phyloP scores from a whole-genome alignment of 1,284 basidiomycete species.

The Schizophyllum commune region DNA sequence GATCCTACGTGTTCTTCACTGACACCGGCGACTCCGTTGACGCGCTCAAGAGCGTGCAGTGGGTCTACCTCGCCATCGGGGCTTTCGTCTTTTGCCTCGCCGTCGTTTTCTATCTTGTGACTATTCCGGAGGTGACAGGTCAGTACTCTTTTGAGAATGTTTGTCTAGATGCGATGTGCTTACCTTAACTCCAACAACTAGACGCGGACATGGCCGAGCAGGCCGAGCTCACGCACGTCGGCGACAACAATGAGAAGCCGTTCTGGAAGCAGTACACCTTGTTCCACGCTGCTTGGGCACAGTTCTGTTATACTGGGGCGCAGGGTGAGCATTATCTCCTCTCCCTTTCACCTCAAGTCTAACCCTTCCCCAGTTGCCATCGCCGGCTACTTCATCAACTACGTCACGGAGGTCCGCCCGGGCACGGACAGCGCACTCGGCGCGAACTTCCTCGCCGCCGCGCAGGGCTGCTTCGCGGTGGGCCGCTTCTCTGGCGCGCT shows the following conservation, averaged over 20 bases:
- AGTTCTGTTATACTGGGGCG: constrained; percentile 27
- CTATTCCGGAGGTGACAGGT: constrained; percentile 29
- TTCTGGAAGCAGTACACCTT: constrained; percentile 24
- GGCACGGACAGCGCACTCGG: constrained; percentile 17
- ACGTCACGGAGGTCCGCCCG: constrained; percentile 21
- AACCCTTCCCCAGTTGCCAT: constrained; percentile 19
- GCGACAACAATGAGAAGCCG: constrained; percentile 17
- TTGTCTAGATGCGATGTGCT: not conserved
- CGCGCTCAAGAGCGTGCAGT: constrained; percentile 26
- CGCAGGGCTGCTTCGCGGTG: constrained; percentile 25
- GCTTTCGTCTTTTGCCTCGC: constrained; percentile 27
- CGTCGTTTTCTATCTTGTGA: constrained; percentile 24
- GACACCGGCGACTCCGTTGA: constrained; percentile 22
- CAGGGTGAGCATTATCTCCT: constrained; percentile 16
- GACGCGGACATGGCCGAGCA: constrained; percentile 28
- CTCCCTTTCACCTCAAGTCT: not conserved
- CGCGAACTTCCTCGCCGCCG: constrained; percentile 24
- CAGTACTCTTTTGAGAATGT: not conserved
- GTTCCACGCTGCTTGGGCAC: constrained; percentile 25
- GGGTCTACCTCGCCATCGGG: constrained; percentile 27
- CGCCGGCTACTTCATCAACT: constrained; percentile 28
- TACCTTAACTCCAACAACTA: constrained; percentile 2
- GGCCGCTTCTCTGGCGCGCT: constrained; percentile 24
- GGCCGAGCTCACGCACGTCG: constrained; percentile 24
- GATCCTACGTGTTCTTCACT: constrained; percentile 27